Percentiles rank a stretch among this genome's conserved stretches.
These are phyloP conservation scores for Staphylotrichum longicolle DNA, from an alignment of 495 filamentous ascomycete genomes.

Conservation along the genomic window DNA sequence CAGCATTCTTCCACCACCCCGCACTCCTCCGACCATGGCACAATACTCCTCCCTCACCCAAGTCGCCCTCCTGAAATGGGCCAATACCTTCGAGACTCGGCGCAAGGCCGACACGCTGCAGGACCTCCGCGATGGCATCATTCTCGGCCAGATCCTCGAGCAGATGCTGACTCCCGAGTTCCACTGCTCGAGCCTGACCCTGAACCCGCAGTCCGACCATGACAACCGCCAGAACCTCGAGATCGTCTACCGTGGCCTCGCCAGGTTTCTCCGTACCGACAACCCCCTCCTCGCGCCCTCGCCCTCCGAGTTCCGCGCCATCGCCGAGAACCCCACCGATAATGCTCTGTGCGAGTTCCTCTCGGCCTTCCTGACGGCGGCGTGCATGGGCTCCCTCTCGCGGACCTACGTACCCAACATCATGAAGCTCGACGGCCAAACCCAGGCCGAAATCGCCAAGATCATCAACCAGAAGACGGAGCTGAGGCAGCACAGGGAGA, in stretches of 20 bases:
- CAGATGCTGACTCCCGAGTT: constrained; percentile 57
- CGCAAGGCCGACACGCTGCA: constrained; percentile 40
- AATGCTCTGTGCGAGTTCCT: constrained; percentile 55
- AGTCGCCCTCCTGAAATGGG: constrained; percentile 48
- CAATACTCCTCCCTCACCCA: constrained; percentile 34
- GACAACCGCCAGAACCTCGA: constrained; percentile 63
- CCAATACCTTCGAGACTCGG: constrained; percentile 38
- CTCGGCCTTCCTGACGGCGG: constrained; percentile 61
- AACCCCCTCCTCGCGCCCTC: constrained; percentile 34
- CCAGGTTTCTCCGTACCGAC: constrained; percentile 58
- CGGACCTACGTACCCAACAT: constrained; percentile 53
- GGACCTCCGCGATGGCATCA: constrained; percentile 71
- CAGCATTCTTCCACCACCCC: background rate
- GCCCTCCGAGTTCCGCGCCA: constrained; percentile 39
- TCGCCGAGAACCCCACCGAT: constrained; percentile 38
- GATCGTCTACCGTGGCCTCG: constrained; percentile 63
- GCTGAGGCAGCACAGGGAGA: constrained; percentile 32
- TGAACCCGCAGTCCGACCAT: constrained; percentile 54
- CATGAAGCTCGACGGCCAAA: constrained; percentile 33
- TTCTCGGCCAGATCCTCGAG: constrained; percentile 68
- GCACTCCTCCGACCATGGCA: constrained; percentile 25
- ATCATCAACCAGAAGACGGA: constrained; percentile 35
- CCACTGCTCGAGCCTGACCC: constrained; percentile 66
- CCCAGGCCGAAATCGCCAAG: constrained; percentile 37
- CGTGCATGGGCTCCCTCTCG: constrained; percentile 56